Percentiles rank a stretch among this genome's conserved stretches.
Evolutionary conservation across 2,329 filamentous ascomycete species (phyloP).

Genomic region (Claviceps sp.): DNA sequence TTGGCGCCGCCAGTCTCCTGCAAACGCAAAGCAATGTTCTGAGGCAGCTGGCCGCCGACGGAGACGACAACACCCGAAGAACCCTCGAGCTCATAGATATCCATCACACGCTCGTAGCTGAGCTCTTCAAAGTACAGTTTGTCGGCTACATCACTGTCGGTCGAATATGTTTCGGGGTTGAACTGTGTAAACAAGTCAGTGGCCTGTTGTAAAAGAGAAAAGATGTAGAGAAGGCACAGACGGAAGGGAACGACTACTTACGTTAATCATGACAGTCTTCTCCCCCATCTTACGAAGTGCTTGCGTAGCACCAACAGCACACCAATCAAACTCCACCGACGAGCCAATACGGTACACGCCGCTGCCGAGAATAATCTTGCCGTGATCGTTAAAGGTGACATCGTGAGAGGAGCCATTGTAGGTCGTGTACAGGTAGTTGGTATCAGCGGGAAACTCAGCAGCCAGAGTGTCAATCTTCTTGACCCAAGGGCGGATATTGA

Average conservation of each 20-base stretch:
- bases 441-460: constrained; percentile 88
- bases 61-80: constrained; percentile 85
- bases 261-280: constrained; percentile 97
- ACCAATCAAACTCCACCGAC: constrained; percentile 99
- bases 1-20: constrained; percentile 85
- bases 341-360: constrained; percentile 96
- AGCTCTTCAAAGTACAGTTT: constrained; percentile 95
- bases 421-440: constrained; percentile 94
- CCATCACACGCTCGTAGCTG: constrained; percentile 95
- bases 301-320: constrained; percentile 78
- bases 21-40: constrained; percentile 91
- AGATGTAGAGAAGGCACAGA: background rate
- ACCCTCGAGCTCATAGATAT: constrained; percentile 89
- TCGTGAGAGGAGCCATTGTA: constrained; percentile 95
- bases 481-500: constrained; percentile 87
- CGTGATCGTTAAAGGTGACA: constrained; percentile 85
- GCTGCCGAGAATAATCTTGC: constrained; percentile 76
- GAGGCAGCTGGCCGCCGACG: constrained; percentile 88
- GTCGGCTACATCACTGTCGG: constrained; percentile 82
- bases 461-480: constrained; percentile 98
- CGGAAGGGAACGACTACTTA: constrained; percentile 21
- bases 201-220: background rate
- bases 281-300: constrained; percentile 76
- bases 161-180: constrained; percentile 69
- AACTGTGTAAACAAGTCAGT: constrained; percentile 23